phyloP scores from a whole-genome alignment of 805 yeast species.

The Barnettozyma californica region DNA sequence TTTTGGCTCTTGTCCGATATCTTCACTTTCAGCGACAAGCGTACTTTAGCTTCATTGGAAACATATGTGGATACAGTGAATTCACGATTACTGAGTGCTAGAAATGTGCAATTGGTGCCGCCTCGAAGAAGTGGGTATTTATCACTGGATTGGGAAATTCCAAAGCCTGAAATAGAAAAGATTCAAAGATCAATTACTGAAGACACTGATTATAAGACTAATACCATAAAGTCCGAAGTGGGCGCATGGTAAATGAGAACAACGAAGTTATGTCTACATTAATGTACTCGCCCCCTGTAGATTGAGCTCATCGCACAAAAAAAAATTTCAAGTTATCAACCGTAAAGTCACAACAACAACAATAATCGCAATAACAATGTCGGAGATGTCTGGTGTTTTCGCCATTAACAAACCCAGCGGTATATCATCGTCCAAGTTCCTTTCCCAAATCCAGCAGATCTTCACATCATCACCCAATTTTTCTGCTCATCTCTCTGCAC shows the following conservation, averaged over 20 bases:
- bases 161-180: slow-evolving; percentile 30
- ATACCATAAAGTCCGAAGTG: neutral
- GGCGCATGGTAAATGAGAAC: neutral
- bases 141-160: slow-evolving; percentile 49
- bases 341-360: neutral
- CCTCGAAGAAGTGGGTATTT: slow-evolving; percentile 51
- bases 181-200: neutral
- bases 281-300: neutral
- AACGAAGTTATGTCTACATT: neutral
- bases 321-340: too few species aligned
- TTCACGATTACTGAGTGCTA: slow-evolving; percentile 14
- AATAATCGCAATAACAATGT: neutral
- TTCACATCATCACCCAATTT: slow-evolving; percentile 59
- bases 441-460: slow-evolving; percentile 57
- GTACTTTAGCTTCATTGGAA: slow-evolving; percentile 37
- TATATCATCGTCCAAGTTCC: slow-evolving; percentile 68
- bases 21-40: slow-evolving; percentile 26
- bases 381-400: slow-evolving; percentile 80
- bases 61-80: slow-evolving; percentile 33
- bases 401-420: slow-evolving; percentile 91
- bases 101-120: slow-evolving; percentile 37
- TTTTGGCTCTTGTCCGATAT: slow-evolving; percentile 37
- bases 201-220: neutral
- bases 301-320: neutral
- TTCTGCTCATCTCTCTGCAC: slow-evolving; percentile 44